Evolutionary conservation across 129 eudicot species (phyloP).

Genomic region (Flaveria linearis): DNA sequence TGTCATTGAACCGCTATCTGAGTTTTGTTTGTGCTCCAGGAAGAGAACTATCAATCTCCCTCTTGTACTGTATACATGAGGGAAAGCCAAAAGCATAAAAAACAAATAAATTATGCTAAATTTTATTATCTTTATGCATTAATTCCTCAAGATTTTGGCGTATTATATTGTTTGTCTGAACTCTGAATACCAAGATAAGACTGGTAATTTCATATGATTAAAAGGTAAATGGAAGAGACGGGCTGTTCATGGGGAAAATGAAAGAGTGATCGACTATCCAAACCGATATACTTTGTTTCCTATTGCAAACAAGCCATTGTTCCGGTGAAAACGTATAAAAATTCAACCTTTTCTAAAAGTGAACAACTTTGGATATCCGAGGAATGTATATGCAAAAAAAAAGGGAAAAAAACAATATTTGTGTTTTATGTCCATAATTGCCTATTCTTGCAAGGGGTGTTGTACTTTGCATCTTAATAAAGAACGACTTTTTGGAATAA

Average conservation of each 20-base stretch:
- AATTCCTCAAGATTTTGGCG: background rate
- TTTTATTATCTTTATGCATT: background rate
- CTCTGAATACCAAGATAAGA: background rate
- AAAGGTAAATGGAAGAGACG: conserved; percentile 18
- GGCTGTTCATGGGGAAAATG: background rate
- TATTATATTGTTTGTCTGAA: background rate
- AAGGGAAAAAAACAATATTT: background rate
- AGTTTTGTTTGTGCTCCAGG: conserved; percentile 75
- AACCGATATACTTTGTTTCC: background rate
- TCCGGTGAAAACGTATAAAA: background rate
- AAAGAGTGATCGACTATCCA: conserved; percentile 2
- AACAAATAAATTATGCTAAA: background rate
- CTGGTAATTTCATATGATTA: conserved; percentile 6
- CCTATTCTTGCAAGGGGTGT: background rate
- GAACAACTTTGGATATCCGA: background rate
- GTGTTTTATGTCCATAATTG: background rate
- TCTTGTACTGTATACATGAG: conserved; percentile 60
- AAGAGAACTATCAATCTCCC: conserved; percentile 86
- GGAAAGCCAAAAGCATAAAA: conserved; percentile 21
- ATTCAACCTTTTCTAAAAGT: background rate
- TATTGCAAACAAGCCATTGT: background rate
- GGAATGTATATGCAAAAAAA: background rate
- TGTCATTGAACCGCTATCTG: conserved; percentile 75
- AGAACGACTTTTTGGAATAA: conserved; percentile 7
- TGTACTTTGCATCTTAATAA: conserved; percentile 6